These are phyloP conservation scores for Kodamaea neixiangensis DNA, from an alignment of 805 yeast species.

Conservation along the genomic window DNA sequence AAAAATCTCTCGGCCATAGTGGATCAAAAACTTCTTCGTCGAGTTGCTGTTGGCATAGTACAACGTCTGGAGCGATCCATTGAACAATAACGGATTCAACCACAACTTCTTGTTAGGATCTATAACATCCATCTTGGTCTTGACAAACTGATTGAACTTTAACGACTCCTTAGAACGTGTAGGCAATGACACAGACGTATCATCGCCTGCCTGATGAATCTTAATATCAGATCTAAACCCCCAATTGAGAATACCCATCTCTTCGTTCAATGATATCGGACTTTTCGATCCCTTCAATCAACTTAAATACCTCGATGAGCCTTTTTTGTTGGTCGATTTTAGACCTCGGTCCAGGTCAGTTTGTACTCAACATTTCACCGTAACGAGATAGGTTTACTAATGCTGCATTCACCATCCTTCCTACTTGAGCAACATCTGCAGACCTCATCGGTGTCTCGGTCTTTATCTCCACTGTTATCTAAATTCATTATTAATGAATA, in stretches of 20 bases:
- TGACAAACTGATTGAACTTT: conserved; percentile 13
- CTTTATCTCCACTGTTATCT: too few species aligned
- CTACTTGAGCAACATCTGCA: too few species aligned
- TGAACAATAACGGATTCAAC: conserved; percentile 63
- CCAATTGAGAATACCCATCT: conserved; percentile 30
- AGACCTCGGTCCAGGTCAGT: not conserved
- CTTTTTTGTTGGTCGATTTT: not conserved
- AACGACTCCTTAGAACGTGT: conserved; percentile 10
- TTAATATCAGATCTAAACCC: conserved; percentile 39
- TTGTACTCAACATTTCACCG: not conserved
- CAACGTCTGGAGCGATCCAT: conserved; percentile 78
- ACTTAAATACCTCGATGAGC: not conserved
- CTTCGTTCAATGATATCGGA: not conserved
- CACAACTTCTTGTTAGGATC: conserved; percentile 41
- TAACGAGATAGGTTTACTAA: too few species aligned
- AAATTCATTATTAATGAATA: too few species aligned
- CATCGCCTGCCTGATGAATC: conserved; percentile 23
- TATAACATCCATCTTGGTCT: conserved; percentile 15
- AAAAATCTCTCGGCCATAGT: conserved; percentile 73
- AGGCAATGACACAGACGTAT: conserved; percentile 17
- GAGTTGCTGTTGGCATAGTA: conserved; percentile 60
- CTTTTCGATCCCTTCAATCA: not conserved
- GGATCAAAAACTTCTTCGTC: conserved; percentile 53
- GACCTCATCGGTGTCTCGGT: too few species aligned
- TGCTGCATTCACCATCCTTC: too few species aligned